phyloP scores from a whole-genome alignment of 1,139 yeast species.

The Kodamaea anthophila region DNA sequence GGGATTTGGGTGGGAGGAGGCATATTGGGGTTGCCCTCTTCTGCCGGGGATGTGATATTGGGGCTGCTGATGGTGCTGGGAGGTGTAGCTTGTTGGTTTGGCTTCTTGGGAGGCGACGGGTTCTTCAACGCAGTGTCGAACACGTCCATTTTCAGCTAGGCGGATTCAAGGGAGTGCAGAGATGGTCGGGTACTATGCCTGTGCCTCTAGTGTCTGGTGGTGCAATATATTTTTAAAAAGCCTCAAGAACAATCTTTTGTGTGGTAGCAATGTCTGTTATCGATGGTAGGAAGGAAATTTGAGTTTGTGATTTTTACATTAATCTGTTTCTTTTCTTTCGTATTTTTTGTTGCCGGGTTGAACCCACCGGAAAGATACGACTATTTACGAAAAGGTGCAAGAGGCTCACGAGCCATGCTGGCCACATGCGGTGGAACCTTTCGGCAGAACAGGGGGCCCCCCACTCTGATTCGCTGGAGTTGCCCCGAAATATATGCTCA shows the following conservation, averaged over 20 bases:
- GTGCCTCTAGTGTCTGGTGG: conserved; percentile 1
- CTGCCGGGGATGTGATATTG: conserved; percentile 2
- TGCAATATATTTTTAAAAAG: conserved; percentile 3
- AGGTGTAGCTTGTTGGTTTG: conserved; percentile 7
- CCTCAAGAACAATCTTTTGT: conserved; percentile 1
- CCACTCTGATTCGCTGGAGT: no score
- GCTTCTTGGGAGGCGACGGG: conserved; percentile 27
- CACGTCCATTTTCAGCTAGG: conserved; percentile 18
- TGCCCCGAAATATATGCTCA: no score
- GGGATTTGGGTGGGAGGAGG: conserved; percentile 3
- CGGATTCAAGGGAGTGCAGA: conserved; percentile 1
- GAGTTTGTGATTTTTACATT: no score
- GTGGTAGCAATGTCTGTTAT: no score
- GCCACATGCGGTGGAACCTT: no score
- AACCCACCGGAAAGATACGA: no score
- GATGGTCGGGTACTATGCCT: conserved; percentile 1
- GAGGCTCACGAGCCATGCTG: no score
- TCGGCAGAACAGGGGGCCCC: no score
- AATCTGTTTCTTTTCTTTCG: conserved; percentile 4
- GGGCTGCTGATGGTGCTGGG: conserved; percentile 4
- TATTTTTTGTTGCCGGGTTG: conserved; percentile 2
- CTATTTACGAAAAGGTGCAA: no score
- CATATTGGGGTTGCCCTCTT: neutral
- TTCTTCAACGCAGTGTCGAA: conserved; percentile 24
- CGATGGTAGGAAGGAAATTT: no score